Conservation (phyloP, 805 yeast species). For the Saccharomyces paradoxus region DNA sequence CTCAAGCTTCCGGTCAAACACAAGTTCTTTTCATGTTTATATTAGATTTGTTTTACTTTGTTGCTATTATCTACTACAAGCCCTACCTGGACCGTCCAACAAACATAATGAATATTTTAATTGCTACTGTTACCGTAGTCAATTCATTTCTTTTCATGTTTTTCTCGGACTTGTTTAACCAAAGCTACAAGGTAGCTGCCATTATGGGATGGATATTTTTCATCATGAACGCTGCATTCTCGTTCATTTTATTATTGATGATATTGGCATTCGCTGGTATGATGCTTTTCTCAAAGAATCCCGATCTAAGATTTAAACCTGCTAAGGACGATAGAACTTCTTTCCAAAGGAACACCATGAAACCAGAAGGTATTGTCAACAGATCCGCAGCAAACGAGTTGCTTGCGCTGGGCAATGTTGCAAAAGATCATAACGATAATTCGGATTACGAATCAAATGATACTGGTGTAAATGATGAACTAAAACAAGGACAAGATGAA, state of each 20-base stretch:
- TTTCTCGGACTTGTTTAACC: conserved; percentile 77
- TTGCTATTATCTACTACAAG: conserved; percentile 49
- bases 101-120: conserved; percentile 64
- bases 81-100: conserved; percentile 83
- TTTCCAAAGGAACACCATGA: conserved; percentile 48
- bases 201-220: conserved; percentile 91
- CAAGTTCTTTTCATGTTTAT: conserved; percentile 73
- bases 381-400: conserved; percentile 42
- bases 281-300: conserved; percentile 68
- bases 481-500: conserved; percentile 12
- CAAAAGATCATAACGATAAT: conserved; percentile 66
- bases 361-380: conserved; percentile 14
- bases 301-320: conserved; percentile 81
- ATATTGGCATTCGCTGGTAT: conserved; percentile 59
- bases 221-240: conserved; percentile 80
- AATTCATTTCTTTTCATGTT: conserved; percentile 82
- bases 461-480: conserved; percentile 7
- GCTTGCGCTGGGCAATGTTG: conserved; percentile 71
- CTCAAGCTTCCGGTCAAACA: conserved; percentile 74
- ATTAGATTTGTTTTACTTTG: conserved; percentile 63
- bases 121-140: conserved; percentile 61
- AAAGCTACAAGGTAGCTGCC: conserved; percentile 68
- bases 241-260: conserved; percentile 61
- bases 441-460: conserved; percentile 58
- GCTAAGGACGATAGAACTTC: conserved; percentile 90